Evolutionary conservation across 371 early-diverging fungal genomes (phyloP).

Genomic region (Apophysomyces trapeziformis): DNA sequence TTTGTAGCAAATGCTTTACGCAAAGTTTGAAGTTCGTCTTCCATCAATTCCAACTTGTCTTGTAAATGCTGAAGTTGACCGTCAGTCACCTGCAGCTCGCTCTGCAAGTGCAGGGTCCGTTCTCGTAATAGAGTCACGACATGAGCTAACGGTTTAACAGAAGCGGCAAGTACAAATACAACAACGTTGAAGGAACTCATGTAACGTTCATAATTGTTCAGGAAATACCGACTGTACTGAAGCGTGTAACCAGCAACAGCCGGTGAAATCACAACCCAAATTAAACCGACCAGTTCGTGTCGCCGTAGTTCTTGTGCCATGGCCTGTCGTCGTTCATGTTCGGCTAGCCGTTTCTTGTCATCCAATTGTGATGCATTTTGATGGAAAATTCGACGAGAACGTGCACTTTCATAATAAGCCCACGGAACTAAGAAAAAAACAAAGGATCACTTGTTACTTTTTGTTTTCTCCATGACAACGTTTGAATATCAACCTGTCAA

Average conservation of each 20-base stretch:
- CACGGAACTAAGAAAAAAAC: slow-evolving; percentile 59
- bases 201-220: slow-evolving; percentile 61
- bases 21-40: slow-evolving; percentile 58
- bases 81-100: slow-evolving; percentile 56
- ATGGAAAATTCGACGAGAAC: slow-evolving; percentile 55
- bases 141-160: slow-evolving; percentile 62
- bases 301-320: slow-evolving; percentile 55
- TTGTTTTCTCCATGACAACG: background rate
- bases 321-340: slow-evolving; percentile 31
- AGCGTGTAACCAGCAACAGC: slow-evolving; percentile 63
- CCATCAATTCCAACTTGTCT: slow-evolving; percentile 51
- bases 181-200: slow-evolving; percentile 65
- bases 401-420: slow-evolving; percentile 70
- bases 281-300: slow-evolving; percentile 57
- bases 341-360: slow-evolving; percentile 35
- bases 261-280: slow-evolving; percentile 58
- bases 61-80: slow-evolving; percentile 52
- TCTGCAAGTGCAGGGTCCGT: slow-evolving; percentile 60
- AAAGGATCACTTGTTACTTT: background rate
- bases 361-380: slow-evolving; percentile 21
- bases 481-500: slow-evolving; percentile 59
- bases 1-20: slow-evolving; percentile 69
- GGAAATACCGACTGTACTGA: slow-evolving; percentile 55
- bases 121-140: slow-evolving; percentile 56
- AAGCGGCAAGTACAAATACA: slow-evolving; percentile 66